A percentile compares a stretch with the other conserved stretches of the same genome.
These are phyloP conservation scores for Sarocladium oryzae DNA, from an alignment of 2,329 filamentous ascomycete genomes.

Conservation along the genomic window DNA sequence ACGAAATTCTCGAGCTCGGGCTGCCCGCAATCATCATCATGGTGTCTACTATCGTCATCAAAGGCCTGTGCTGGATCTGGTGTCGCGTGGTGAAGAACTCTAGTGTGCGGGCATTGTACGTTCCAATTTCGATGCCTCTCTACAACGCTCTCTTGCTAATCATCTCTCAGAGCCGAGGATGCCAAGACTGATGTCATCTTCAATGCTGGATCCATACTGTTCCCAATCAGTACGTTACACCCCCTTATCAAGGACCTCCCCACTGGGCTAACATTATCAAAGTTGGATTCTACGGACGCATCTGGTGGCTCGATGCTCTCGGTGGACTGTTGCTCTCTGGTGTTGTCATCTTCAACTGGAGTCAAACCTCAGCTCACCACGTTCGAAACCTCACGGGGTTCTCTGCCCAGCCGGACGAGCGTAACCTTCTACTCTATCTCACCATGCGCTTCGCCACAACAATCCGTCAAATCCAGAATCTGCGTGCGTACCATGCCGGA, in stretches of 20 bases:
- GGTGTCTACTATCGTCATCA: constrained; percentile 73
- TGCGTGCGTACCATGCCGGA: constrained; percentile 78
- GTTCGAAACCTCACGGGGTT: constrained; percentile 77
- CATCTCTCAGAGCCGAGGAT: constrained; percentile 36
- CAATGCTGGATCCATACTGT: constrained; percentile 83
- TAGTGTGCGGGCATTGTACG: constrained; percentile 70
- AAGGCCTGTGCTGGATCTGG: constrained; percentile 79
- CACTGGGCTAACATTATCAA: background rate
- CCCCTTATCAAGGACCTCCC: background rate
- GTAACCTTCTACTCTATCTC: constrained; percentile 80
- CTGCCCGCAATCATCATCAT: constrained; percentile 72
- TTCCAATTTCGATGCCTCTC: constrained; percentile 12
- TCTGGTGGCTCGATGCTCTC: constrained; percentile 81
- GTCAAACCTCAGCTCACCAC: constrained; percentile 64
- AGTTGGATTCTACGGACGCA: constrained; percentile 65
- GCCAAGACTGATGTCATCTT: constrained; percentile 75
- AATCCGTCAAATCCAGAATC: constrained; percentile 77
- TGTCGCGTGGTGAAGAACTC: constrained; percentile 81
- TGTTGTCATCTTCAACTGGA: constrained; percentile 77
- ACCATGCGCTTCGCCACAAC: constrained; percentile 90
- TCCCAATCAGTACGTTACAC: constrained; percentile 57
- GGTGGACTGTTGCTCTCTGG: constrained; percentile 73
- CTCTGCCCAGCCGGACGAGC: constrained; percentile 70
- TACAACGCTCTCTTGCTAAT: background rate
- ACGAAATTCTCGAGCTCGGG: constrained; percentile 65